Evolutionary conservation across 2,329 filamentous ascomycete genomes (phyloP).

Genomic region (Metarhizium sp.): DNA sequence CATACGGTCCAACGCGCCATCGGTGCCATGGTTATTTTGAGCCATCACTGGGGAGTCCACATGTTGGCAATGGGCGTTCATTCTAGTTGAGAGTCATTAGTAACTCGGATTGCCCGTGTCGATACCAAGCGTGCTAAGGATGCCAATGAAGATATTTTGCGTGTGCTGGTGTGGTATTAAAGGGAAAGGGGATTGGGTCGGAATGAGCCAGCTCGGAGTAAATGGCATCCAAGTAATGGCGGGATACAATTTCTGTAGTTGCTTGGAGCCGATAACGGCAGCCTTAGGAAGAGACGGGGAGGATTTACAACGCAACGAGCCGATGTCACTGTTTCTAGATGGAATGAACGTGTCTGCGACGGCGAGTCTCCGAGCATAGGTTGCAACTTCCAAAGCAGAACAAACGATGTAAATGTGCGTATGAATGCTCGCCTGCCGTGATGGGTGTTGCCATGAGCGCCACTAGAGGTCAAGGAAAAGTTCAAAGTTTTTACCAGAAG

Average conservation of each 20-base stretch:
- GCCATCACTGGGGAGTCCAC: conserved; percentile 32
- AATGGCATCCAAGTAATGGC: background rate
- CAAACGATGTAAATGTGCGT: background rate
- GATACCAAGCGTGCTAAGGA: conserved; percentile 1
- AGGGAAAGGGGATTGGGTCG: conserved; percentile 1
- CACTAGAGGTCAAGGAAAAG: no score
- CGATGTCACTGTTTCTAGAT: background rate
- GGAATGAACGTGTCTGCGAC: background rate
- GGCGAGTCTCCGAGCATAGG: background rate
- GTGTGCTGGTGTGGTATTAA: background rate
- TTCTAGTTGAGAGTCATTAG: conserved; percentile 18
- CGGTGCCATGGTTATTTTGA: conserved; percentile 33
- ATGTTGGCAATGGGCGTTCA: conserved; percentile 15
- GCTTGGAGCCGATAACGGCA: background rate
- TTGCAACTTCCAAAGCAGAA: background rate
- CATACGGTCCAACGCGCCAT: conserved; percentile 32
- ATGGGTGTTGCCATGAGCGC: no score
- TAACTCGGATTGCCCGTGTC: background rate
- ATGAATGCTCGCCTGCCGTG: background rate
- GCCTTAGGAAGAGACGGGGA: background rate
- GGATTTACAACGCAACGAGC: background rate
- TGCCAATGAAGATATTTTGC: conserved; percentile 6
- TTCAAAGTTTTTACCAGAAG: background rate
- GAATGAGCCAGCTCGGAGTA: conserved; percentile 1
- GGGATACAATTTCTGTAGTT: background rate